Conservation (phyloP, 2,329 filamentous ascomycete genomes). For the Cryoendolithus antarcticus region DNA sequence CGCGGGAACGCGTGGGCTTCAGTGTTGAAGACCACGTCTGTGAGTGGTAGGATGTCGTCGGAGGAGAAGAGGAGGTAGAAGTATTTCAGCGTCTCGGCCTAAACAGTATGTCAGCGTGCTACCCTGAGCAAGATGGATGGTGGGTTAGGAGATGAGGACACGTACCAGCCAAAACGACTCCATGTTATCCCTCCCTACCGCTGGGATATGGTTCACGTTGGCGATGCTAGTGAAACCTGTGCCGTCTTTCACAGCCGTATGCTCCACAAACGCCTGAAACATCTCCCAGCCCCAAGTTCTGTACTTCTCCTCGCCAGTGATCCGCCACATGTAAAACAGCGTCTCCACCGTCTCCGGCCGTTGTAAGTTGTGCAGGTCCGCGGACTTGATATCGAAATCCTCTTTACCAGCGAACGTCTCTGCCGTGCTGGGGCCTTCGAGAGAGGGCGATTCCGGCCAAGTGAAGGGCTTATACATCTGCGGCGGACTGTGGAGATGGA, state of each 20-base stretch:
- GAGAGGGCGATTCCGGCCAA: slow-evolving; percentile 21
- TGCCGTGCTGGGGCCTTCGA: slow-evolving; percentile 27
- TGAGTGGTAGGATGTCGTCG: slow-evolving; percentile 67
- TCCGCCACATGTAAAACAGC: slow-evolving; percentile 96
- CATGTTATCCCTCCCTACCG: slow-evolving; percentile 74
- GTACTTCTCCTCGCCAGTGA: slow-evolving; percentile 81
- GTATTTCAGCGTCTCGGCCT: slow-evolving; percentile 96
- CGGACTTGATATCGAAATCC: slow-evolving; percentile 67
- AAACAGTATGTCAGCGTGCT: slow-evolving; percentile 1
- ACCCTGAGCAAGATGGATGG: background rate
- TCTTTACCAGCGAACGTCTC: slow-evolving; percentile 47
- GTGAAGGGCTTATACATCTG: slow-evolving; percentile 45
- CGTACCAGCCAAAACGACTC: slow-evolving; percentile 95
- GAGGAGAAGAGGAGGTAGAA: slow-evolving; percentile 90
- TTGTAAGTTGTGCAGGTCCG: slow-evolving; percentile 87
- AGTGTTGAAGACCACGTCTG: slow-evolving; percentile 86
- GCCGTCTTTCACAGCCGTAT: slow-evolving; percentile 66
- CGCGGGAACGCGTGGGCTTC: slow-evolving; percentile 84
- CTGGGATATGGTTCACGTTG: slow-evolving; percentile 61
- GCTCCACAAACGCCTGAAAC: slow-evolving; percentile 81
- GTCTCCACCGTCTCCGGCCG: slow-evolving; percentile 94
- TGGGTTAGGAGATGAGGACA: slow-evolving; percentile 12
- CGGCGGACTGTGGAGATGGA: slow-evolving; percentile 61
- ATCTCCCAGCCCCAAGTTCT: slow-evolving; percentile 98
- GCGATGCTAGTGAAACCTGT: slow-evolving; percentile 72